A percentile compares a stretch with the other conserved stretches of the same genome.
Evolutionary conservation across 768 basidiomycete species (phyloP).

Genomic region (Tremella fuciformis): DNA sequence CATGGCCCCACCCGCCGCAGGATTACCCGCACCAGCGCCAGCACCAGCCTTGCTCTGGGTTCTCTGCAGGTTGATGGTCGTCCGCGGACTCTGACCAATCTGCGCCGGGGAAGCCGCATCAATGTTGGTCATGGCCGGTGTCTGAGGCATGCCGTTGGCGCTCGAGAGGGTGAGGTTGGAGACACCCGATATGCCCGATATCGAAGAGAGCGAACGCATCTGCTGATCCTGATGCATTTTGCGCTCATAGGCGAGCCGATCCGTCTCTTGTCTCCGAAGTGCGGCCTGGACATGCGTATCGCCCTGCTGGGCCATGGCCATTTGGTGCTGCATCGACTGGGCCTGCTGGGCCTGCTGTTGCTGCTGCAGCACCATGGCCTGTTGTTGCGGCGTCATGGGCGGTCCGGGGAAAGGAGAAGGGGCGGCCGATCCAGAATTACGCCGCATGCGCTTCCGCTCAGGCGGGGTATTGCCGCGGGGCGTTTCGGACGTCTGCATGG

Average conservation of each 20-base stretch:
- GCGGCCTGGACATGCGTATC: constrained; percentile 21
- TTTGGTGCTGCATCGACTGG: constrained; percentile 2
- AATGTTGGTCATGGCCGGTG: constrained; percentile 31
- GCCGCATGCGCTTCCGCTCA: constrained; percentile 42
- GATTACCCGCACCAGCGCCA: constrained; percentile 6
- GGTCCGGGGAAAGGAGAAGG: constrained; percentile 34
- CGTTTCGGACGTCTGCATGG: constrained; percentile 25
- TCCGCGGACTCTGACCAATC: constrained; percentile 28
- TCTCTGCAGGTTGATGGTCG: constrained; percentile 25
- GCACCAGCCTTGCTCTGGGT: constrained; percentile 34
- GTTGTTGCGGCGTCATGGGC: constrained; percentile 15
- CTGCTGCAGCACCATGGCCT: constrained; percentile 18
- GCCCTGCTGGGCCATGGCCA: not conserved
- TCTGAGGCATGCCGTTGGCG: constrained; percentile 31
- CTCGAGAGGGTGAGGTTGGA: constrained; percentile 8
- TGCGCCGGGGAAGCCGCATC: constrained; percentile 41
- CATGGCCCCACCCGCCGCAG: constrained; percentile 22
- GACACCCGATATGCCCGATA: not conserved
- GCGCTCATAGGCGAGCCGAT: constrained; percentile 30
- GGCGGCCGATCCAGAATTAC: constrained; percentile 42
- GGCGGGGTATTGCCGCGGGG: constrained; percentile 33
- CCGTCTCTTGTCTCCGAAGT: constrained; percentile 25
- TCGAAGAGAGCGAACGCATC: constrained; percentile 21
- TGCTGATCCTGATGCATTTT: constrained; percentile 34
- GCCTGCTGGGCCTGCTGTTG: constrained; percentile 12